A percentile compares a stretch with the other conserved stretches of the same genome.
These are phyloP conservation scores for Botrytis tulipae DNA, from an alignment of 2,329 filamentous ascomycete genomes.

Conservation along the genomic window DNA sequence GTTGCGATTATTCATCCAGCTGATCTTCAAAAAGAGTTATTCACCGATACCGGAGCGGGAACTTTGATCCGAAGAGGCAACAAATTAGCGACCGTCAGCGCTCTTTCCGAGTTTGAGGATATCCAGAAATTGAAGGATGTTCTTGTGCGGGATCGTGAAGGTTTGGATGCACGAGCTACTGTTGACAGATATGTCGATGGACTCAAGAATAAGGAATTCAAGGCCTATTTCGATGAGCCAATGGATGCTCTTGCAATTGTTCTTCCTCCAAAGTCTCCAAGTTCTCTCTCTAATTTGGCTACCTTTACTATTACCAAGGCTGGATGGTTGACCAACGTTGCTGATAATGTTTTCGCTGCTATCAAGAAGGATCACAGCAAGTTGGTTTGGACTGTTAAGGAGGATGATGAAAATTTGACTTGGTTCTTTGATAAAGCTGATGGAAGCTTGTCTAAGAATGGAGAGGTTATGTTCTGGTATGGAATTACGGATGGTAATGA, in stretches of 20 bases:
- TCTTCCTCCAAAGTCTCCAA: conserved; percentile 65
- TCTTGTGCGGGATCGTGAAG: conserved; percentile 76
- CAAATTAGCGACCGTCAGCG: conserved; percentile 74
- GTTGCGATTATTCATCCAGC: conserved; percentile 97
- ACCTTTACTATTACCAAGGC: conserved; percentile 92
- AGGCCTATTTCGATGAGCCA: conserved; percentile 89
- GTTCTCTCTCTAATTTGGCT: conserved; percentile 75
- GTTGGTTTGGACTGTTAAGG: conserved; percentile 94
- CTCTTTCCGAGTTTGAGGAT: conserved; percentile 73
- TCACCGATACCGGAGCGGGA: conserved; percentile 92
- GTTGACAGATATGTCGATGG: conserved; percentile 85
- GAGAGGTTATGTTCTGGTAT: conserved; percentile 95
- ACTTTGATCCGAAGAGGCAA: conserved; percentile 90
- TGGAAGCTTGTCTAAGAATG: conserved; percentile 80
- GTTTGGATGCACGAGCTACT: conserved; percentile 76
- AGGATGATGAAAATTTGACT: conserved; percentile 92
- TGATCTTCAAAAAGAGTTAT: conserved; percentile 92
- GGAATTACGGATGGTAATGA: conserved; percentile 73
- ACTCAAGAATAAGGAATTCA: conserved; percentile 75
- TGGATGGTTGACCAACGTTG: conserved; percentile 90
- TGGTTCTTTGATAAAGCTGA: conserved; percentile 99
- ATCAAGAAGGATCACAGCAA: conserved; percentile 92
- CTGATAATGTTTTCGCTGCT: conserved; percentile 90
- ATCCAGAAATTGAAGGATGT: conserved; percentile 76
- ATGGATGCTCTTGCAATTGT: conserved; percentile 93